A percentile compares a stretch with the other conserved stretches of the same genome.
These are phyloP conservation scores for Irpex sp. DNA, from an alignment of 1,284 basidiomycete species.

Conservation along the genomic window DNA sequence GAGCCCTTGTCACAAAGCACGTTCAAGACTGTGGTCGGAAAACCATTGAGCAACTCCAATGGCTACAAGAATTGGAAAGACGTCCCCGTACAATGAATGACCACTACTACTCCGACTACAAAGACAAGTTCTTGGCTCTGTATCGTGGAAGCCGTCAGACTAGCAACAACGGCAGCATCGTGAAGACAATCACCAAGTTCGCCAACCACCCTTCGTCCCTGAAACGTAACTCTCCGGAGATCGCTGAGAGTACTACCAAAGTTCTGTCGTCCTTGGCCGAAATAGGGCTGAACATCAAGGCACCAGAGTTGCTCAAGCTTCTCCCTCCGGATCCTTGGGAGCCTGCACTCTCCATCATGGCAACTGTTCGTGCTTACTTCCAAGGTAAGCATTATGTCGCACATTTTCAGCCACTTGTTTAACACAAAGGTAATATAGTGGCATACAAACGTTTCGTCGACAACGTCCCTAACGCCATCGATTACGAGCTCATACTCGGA, in stretches of 20 bases:
- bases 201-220: background rate
- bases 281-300: slow-evolving; percentile 41
- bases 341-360: slow-evolving; percentile 60
- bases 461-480: slow-evolving; percentile 59
- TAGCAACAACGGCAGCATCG: slow-evolving; percentile 27
- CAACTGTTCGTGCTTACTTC: slow-evolving; percentile 68
- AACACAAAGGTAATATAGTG: slow-evolving; percentile 33
- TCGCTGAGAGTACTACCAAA: slow-evolving; percentile 27
- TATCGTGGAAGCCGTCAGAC: slow-evolving; percentile 41
- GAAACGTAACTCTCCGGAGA: background rate
- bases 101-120: slow-evolving; percentile 56
- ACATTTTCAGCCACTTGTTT: too few relatives aligned
- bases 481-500: slow-evolving; percentile 52
- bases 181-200: slow-evolving; percentile 16
- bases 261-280: slow-evolving; percentile 38
- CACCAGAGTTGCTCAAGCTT: slow-evolving; percentile 48
- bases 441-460: slow-evolving; percentile 68
- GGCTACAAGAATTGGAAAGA: slow-evolving; percentile 50
- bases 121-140: slow-evolving; percentile 48
- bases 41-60: slow-evolving; percentile 25
- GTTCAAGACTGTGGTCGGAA: slow-evolving; percentile 14
- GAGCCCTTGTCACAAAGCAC: slow-evolving; percentile 37
- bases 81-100: slow-evolving; percentile 56
- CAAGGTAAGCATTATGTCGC: slow-evolving; percentile 41
- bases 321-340: slow-evolving; percentile 51